phyloP scores from a whole-genome alignment of 2,329 filamentous ascomycete genomes.

The Aspergillus quadricinctus region DNA sequence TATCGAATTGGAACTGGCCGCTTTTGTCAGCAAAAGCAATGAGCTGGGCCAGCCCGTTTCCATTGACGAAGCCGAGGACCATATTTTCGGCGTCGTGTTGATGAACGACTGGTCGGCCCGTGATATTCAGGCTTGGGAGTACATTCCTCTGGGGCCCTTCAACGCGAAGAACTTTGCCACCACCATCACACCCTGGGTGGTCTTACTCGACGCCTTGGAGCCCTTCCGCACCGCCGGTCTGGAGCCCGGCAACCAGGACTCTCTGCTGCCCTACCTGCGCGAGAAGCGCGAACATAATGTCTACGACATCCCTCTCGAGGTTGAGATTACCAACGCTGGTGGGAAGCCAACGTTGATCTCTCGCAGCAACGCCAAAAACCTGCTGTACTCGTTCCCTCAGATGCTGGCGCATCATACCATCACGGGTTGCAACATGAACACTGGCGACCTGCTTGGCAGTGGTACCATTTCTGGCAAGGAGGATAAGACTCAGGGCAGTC shows the following conservation, averaged over 20 bases:
- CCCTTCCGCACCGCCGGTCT: slow-evolving; percentile 57
- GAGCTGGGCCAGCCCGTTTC: slow-evolving; percentile 60
- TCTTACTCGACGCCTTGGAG: slow-evolving; percentile 70
- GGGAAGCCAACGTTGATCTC: slow-evolving; percentile 56
- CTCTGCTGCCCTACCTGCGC: slow-evolving; percentile 59
- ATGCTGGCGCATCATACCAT: slow-evolving; percentile 77
- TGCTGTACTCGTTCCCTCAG: slow-evolving; percentile 79
- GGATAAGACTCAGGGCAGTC: slow-evolving; percentile 58
- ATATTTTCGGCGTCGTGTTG: slow-evolving; percentile 74
- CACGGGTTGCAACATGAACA: slow-evolving; percentile 68
- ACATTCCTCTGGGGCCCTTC: slow-evolving; percentile 76
- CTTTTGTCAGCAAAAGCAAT: slow-evolving; percentile 65
- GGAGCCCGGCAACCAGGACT: slow-evolving; percentile 47
- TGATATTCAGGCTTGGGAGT: slow-evolving; percentile 81
- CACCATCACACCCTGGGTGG: slow-evolving; percentile 73
- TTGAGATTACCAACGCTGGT: slow-evolving; percentile 50
- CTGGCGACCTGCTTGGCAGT: slow-evolving; percentile 71
- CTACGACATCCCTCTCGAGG: slow-evolving; percentile 65
- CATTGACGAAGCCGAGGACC: slow-evolving; percentile 62
- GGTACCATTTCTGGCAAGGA: slow-evolving; percentile 70
- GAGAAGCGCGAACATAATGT: slow-evolving; percentile 55
- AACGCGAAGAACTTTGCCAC: slow-evolving; percentile 81
- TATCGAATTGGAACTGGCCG: slow-evolving; percentile 75
- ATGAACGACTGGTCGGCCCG: slow-evolving; percentile 86
- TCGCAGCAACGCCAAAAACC: slow-evolving; percentile 58